Conservation (phyloP, 345 rosid genomes). For the Eucalyptus regnans region DNA sequence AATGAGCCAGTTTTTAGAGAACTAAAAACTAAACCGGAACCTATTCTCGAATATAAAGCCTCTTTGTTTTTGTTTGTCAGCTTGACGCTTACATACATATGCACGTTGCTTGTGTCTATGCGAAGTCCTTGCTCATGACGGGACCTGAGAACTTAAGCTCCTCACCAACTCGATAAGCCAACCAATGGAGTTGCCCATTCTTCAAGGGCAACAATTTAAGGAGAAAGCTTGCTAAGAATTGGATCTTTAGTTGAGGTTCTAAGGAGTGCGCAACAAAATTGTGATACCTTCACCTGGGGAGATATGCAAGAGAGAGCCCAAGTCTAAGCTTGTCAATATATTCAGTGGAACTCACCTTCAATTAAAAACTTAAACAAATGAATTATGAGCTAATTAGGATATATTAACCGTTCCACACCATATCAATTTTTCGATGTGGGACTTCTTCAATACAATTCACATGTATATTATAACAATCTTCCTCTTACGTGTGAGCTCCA, state of each 20-base stretch:
- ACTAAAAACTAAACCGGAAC: fast-evolving
- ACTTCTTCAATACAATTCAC: no score
- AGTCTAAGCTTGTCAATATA: no score
- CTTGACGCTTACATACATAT: neutral
- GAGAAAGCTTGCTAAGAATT: neutral
- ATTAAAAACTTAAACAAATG: no score
- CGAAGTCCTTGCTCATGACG: neutral
- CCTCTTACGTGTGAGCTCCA: no score
- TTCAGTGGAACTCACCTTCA: no score
- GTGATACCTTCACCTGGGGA: no score
- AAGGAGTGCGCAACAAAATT: no score
- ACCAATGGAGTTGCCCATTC: neutral
- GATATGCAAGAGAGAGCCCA: no score
- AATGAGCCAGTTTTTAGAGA: neutral
- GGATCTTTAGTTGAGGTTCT: neutral
- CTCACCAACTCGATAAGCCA: neutral
- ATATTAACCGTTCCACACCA: no score
- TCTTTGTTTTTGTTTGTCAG: neutral
- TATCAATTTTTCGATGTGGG: no score
- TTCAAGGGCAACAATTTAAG: neutral
- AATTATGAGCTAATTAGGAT: no score
- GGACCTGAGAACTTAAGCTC: neutral
- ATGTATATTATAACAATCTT: no score
- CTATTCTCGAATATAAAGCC: neutral
- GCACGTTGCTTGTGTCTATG: neutral